A percentile compares a stretch with the other conserved stretches of the same genome.
These are phyloP conservation scores for Viola odorata DNA, from an alignment of 345 rosid genomes.

Conservation along the genomic window DNA sequence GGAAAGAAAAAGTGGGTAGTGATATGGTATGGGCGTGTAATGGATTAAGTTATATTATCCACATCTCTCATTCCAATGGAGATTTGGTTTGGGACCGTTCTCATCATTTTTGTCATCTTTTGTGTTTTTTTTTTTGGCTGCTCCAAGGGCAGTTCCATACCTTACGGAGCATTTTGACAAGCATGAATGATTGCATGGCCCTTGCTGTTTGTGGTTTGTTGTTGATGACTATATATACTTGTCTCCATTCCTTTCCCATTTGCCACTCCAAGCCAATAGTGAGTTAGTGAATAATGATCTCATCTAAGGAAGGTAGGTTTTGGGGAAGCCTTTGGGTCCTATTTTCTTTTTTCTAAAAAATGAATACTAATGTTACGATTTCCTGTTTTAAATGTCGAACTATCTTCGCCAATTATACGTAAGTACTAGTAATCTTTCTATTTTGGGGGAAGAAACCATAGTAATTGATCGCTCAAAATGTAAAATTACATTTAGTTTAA, in stretches of 20 bases:
- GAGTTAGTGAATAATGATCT: too few species aligned
- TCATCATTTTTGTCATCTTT: neutral
- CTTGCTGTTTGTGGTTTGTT: neutral
- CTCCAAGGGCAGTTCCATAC: neutral
- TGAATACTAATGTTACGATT: too few species aligned
- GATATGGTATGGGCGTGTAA: neutral
- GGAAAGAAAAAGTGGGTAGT: neutral
- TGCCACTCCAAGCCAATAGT: neutral
- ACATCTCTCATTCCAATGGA: constrained; percentile 26
- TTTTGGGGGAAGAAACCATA: too few species aligned
- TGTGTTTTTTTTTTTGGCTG: neutral
- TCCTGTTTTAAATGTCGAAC: too few species aligned
- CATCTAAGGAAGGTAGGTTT: too few species aligned
- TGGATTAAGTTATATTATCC: neutral
- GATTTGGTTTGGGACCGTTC: constrained; percentile 12
- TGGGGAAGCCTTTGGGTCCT: too few species aligned
- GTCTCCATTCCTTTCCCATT: neutral
- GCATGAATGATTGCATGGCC: neutral
- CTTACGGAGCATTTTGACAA: neutral
- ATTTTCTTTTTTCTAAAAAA: too few species aligned
- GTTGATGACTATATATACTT: too few species aligned
- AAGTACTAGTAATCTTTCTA: too few species aligned
- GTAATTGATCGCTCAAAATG: too few species aligned
- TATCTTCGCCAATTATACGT: too few species aligned
- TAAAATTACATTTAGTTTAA: too few species aligned